Evolutionary conservation across 306 rosid species (phyloP).

Genomic region (Rosa rugosa): DNA sequence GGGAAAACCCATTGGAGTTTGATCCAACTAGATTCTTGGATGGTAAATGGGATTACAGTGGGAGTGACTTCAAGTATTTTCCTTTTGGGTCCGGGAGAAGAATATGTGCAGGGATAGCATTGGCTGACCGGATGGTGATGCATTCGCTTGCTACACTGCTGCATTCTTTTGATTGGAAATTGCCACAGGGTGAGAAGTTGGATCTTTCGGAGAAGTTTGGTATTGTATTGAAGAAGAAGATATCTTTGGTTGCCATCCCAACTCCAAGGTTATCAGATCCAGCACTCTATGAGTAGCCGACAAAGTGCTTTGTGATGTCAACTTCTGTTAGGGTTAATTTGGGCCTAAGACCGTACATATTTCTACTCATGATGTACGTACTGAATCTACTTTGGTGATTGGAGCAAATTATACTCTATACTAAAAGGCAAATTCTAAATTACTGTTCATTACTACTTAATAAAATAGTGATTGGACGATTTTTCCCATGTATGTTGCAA

Average conservation of each 20-base stretch:
- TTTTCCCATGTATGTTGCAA: no score
- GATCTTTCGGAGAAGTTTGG: slow-evolving; percentile 34
- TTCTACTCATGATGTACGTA: no score
- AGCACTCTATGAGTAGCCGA: slow-evolving; percentile 34
- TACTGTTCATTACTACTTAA: no score
- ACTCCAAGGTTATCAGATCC: slow-evolving; percentile 45
- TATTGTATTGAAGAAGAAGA: slow-evolving; percentile 42
- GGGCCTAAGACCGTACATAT: no score
- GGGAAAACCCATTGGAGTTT: slow-evolving; percentile 64
- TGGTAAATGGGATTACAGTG: slow-evolving; percentile 50
- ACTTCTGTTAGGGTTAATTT: no score
- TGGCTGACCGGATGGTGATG: slow-evolving; percentile 68
- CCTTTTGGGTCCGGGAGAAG: slow-evolving; percentile 82
- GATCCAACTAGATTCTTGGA: slow-evolving; percentile 63
- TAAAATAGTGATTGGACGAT: no score
- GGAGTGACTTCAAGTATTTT: slow-evolving; percentile 54
- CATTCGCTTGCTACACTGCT: slow-evolving; percentile 54
- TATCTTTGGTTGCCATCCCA: slow-evolving; percentile 51
- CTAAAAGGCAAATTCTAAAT: no score
- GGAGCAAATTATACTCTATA: no score
- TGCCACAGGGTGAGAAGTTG: slow-evolving; percentile 37
- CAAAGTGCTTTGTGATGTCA: neutral
- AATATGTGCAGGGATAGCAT: slow-evolving; percentile 59
- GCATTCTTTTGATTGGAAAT: slow-evolving; percentile 63
- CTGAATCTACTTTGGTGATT: no score